Evolutionary conservation across 768 basidiomycete genomes (phyloP), one percentile per base, ranked within the genome.

Genomic region (Boletellus sp.): DNA sequence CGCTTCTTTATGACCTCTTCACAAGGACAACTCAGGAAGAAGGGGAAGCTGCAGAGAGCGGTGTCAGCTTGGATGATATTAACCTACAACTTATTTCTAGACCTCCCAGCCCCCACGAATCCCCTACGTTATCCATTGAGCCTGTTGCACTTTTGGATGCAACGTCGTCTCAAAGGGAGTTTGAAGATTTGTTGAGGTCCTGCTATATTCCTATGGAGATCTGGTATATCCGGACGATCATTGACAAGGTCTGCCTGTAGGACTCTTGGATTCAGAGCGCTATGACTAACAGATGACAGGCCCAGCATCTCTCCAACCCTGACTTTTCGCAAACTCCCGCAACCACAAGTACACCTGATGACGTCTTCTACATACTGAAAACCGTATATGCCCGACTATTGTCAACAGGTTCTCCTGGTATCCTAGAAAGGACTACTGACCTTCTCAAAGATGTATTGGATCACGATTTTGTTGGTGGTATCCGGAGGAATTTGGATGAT

Each of bases 291-390:
- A 15, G 26, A 31, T 42, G 28, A 11, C 57, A 97, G 94, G 95
- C 95, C 2, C 93, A 95, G 61, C 83, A 85, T 22, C 74, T 96
- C 37, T 90, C 95, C 22, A 81, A 74, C 13, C 76, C 81, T 3
- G 93, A 97, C 61, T 63, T 76, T 7, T 77, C 84, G 2, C 78
- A 85, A 49, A 71, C 59, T 35, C 90, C 79, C 44, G 72, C 78
- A 11, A 80, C 75, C 2, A 89, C 87, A 0, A 92, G 90, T 0
- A 83, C 82, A 0, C 90, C 91, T 0, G 96, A 99, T 66, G 96
- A 98, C 58, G 88, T 87, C 2, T 99, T 98, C 71, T 99, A 96
- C 70, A 86, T 99, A 50, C 74, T 98, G 51, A 97, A 96, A 67
- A 76, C 83, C 7, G 85, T 94, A 3, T 74, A 94, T 5, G 74